These are phyloP conservation scores for Hymenoscyphus repandus DNA, from an alignment of 2,329 filamentous ascomycete species.

Conservation along the genomic window DNA sequence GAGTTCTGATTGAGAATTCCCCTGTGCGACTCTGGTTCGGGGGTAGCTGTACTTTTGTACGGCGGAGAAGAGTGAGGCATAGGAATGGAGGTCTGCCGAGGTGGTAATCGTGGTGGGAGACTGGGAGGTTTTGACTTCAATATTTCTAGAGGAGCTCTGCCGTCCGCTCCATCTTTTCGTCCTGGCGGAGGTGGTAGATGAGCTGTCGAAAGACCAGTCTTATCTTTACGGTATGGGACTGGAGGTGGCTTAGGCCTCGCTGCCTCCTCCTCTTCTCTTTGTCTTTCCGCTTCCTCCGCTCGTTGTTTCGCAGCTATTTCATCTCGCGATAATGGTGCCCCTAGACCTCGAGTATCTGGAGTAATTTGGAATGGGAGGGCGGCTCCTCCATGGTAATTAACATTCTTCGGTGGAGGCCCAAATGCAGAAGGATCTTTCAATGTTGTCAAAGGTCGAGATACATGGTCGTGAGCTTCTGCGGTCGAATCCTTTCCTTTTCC, in stretches of 20 bases:
- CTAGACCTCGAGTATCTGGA: slow-evolving; percentile 35
- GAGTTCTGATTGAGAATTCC: slow-evolving; percentile 39
- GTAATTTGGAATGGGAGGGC: slow-evolving; percentile 27
- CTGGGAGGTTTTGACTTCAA: slow-evolving; percentile 28
- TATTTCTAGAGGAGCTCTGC: slow-evolving; percentile 21
- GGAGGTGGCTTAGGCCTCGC: slow-evolving; percentile 38
- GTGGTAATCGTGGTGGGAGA: slow-evolving; percentile 57
- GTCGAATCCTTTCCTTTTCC: slow-evolving; percentile 25
- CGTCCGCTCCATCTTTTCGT: slow-evolving; percentile 33
- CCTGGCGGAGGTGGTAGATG: slow-evolving; percentile 56
- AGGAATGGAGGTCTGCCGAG: slow-evolving; percentile 35
- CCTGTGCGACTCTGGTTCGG: slow-evolving; percentile 28
- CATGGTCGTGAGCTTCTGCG: slow-evolving; percentile 20
- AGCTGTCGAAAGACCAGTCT: slow-evolving; percentile 53
- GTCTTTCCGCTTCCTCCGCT: slow-evolving; percentile 26
- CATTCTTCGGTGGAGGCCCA: slow-evolving; percentile 59
- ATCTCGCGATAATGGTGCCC: slow-evolving; percentile 38
- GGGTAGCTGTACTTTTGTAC: slow-evolving; percentile 18
- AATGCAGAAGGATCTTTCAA: slow-evolving; percentile 61
- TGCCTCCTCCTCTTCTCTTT: slow-evolving; percentile 26
- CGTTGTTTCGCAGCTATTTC: slow-evolving; percentile 30
- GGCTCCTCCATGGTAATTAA: slow-evolving; percentile 28
- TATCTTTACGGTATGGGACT: slow-evolving; percentile 55
- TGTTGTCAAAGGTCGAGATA: slow-evolving; percentile 47
- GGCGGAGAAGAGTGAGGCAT: slow-evolving; percentile 40